These are phyloP conservation scores for Begonia fuchsioides DNA, from an alignment of 306 rosid species.

Conservation along the genomic window DNA sequence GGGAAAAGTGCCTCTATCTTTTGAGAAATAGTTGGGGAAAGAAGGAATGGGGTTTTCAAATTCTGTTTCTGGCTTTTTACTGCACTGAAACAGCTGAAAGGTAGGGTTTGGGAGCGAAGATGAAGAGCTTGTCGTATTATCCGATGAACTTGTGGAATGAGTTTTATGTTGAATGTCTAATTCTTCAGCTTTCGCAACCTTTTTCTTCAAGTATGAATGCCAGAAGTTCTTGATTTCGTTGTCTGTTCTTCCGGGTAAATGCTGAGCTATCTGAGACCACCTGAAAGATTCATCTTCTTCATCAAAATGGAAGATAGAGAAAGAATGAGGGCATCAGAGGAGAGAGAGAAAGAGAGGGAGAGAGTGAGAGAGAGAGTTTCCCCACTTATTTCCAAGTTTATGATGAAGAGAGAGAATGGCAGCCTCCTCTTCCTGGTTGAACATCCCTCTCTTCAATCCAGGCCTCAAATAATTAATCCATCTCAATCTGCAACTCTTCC, in stretches of 20 bases:
- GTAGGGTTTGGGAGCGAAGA: conserved; percentile 21
- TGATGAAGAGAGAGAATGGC: too few species aligned
- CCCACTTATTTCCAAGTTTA: conserved; percentile 81
- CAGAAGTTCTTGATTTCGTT: conserved; percentile 88
- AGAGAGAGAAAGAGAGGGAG: too few species aligned
- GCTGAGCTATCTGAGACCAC: conserved; percentile 93
- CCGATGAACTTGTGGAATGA: conserved; percentile 40
- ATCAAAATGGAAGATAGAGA: not conserved
- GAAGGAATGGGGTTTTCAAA: conserved; percentile 1
- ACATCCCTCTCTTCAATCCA: conserved; percentile 68
- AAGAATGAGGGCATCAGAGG: too few species aligned
- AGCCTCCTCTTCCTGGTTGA: conserved; percentile 65
- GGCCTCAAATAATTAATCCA: conserved; percentile 92
- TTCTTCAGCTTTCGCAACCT: conserved; percentile 41
- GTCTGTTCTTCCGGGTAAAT: conserved; percentile 87
- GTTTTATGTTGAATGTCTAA: conserved; percentile 21
- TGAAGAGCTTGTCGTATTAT: conserved; percentile 35
- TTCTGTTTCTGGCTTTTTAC: conserved; percentile 13
- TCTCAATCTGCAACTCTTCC: conserved; percentile 81
- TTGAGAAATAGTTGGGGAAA: conserved; percentile 1
- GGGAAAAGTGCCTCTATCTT: conserved; percentile 37
- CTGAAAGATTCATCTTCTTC: conserved; percentile 17
- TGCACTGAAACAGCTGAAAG: conserved; percentile 12
- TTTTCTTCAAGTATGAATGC: conserved; percentile 90
- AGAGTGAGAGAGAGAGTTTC: too few species aligned